Evolutionary conservation across 192 early-diverging fungal genomes (phyloP).

Genomic region (Entomortierella beljakovae): DNA sequence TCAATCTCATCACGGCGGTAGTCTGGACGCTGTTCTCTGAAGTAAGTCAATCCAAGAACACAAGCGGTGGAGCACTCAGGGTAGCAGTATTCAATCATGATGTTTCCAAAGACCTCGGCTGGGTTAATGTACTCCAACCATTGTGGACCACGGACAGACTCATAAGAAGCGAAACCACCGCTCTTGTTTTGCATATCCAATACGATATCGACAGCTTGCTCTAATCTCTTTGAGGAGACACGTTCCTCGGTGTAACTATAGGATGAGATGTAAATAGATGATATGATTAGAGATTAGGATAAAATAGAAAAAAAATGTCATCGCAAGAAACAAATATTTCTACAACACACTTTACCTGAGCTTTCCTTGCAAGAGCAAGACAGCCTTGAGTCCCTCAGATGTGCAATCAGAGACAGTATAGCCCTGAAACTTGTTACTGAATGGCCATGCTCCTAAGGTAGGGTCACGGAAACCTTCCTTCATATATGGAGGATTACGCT

Average conservation of each 20-base stretch:
- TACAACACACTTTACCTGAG: conserved; percentile 54
- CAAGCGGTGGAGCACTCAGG: conserved; percentile 97
- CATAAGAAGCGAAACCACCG: conserved; percentile 96
- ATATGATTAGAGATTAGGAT: not conserved
- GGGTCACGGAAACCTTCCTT: conserved; percentile 82
- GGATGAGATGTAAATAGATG: not conserved
- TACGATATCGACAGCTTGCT: conserved; percentile 91
- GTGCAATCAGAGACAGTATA: conserved; percentile 98
- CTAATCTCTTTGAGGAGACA: conserved; percentile 77
- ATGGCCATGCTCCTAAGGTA: conserved; percentile 96
- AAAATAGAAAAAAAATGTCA: not conserved
- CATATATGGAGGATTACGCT: conserved; percentile 73
- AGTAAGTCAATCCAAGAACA: conserved; percentile 85
- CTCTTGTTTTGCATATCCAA: conserved; percentile 92
- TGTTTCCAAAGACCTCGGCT: conserved; percentile 97
- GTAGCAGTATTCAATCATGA: conserved; percentile 98
- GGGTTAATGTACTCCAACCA: conserved; percentile 93
- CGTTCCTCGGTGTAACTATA: conserved; percentile 61
- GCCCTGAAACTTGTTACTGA: conserved; percentile 91
- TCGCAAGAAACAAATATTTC: not conserved
- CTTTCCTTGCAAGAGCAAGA: conserved; percentile 78
- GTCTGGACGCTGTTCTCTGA: conserved; percentile 79
- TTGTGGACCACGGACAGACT: conserved; percentile 80
- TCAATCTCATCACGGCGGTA: conserved; percentile 87
- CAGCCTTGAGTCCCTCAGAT: conserved; percentile 89